Evolutionary conservation across 2,329 filamentous ascomycete genomes (phyloP), one percentile per base, ranked within the genome.

Genomic region (Epichloe typhina): DNA sequence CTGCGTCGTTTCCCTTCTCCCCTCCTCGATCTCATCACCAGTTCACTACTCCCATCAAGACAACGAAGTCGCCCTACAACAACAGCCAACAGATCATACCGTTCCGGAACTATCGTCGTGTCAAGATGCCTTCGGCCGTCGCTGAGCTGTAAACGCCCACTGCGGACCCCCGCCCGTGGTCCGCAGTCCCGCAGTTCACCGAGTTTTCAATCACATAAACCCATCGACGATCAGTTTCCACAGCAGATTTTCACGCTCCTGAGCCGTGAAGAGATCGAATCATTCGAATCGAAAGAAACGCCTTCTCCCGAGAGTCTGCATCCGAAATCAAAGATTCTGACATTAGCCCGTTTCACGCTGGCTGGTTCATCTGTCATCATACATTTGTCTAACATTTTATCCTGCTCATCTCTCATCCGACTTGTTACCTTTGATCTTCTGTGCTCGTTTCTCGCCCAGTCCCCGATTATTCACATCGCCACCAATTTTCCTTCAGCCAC

Each of bases 141-240:
- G 83, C 82, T 86, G 84, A 84, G 85, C 86, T 91, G 84, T 94
- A 89, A 90, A 88, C 79, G 72, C 79, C 82, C 82, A 83, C 85
- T 89, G 81, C 83, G 83, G 82, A 80, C 75, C 63, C 47, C 53
- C 26, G 47, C 41, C 63, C 66, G 56, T 76, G 79, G 80, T 79
- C 78, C 79, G 82, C 80, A 89, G 86, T 88, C 84, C 84, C 82
- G 81, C 84, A 88, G 86, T 83, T 84, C 83, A 82, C 74, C 81
- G 84, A 88, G 76, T 74, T 77, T 72, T 74, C 78, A 66, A 62
- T 55, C 55, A 58, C 53, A 53, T 58, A 36, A 51, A 41, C 48
- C 52, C 58, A 44, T 82, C 77, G 81, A 85, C 81, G 76, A 55
- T 78, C 83, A 83, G 80, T 83, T 77, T 66, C 65, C 69, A 73